phyloP scores from a whole-genome alignment of 2,329 filamentous ascomycete species.

The Chalara sp. region DNA sequence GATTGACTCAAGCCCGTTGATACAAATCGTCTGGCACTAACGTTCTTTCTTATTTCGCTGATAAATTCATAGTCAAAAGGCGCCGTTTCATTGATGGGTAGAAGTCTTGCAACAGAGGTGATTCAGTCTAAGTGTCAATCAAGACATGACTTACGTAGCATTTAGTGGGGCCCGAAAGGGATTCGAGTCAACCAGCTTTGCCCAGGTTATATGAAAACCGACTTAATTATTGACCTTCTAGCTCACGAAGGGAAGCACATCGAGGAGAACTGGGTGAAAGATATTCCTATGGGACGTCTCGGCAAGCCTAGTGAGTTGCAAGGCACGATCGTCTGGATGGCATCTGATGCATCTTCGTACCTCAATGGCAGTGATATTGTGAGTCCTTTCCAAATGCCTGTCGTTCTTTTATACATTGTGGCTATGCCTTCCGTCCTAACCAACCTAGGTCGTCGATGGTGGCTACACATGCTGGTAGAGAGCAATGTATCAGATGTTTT shows the following conservation, averaged over 20 bases:
- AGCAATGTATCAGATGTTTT: no score
- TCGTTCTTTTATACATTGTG: no score
- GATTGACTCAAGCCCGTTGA: no score
- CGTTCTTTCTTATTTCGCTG: neutral
- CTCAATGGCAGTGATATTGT: constrained; percentile 20
- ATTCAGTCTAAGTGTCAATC: no score
- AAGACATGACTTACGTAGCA: neutral
- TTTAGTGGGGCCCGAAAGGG: constrained; percentile 52
- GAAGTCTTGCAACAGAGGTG: no score
- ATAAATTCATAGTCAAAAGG: constrained; percentile 40
- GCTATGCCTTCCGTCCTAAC: no score
- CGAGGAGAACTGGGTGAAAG: constrained; percentile 29
- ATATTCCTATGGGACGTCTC: constrained; percentile 30
- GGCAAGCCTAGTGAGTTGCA: constrained; percentile 32
- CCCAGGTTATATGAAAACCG: constrained; percentile 45
- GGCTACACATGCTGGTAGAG: constrained; percentile 5
- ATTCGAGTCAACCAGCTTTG: constrained; percentile 63
- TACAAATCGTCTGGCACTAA: no score
- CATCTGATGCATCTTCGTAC: constrained; percentile 20
- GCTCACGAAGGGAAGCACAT: constrained; percentile 31
- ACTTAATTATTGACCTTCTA: constrained; percentile 27
- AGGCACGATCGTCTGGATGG: constrained; percentile 27
- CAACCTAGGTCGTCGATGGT: constrained; percentile 15
- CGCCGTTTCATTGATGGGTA: constrained; percentile 23
- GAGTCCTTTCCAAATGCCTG: constrained; percentile 1